Base-by-base conservation (phyloP, 768 basidiomycete species). In the Polyporus arcularius region DNA sequence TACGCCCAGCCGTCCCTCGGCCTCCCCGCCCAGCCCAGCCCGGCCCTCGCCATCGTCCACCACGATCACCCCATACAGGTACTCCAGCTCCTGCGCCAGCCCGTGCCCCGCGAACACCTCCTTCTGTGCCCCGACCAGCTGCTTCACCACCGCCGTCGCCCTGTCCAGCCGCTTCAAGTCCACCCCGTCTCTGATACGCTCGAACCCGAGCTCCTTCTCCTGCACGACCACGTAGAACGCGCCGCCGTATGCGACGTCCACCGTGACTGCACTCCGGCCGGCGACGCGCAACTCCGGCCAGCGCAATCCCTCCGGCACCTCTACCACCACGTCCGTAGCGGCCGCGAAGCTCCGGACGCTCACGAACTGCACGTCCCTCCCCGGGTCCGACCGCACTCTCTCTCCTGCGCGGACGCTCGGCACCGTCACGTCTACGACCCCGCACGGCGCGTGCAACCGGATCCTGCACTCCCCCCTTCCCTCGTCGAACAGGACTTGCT, bases 181-280 rank as follows among this genome's bases (percentile, higher is more conserved):
- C 5, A 53, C 58, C 15, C 71, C 31, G 9, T 51, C 57, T 11
- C 56, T 18, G 35, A 57, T 31, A 18, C 52, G 50, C 14, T 65
- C 58, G 58, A 77, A 78, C 8, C 77, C 77, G 26, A 78, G 71
- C 63, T 72, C 74, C 26, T 58, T 41, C 7, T 71, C 73, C 2
- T 70, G 65, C 9, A 77, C 76, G 49, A 78, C 68, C 16, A 70
- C 76, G 61, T 78, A 78, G 70, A 75, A 78, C 32, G 77, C 76
- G 6, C 77, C 77, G 26, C 76, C 77, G 46, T 74, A 78, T 30
- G 74, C 70, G 53, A 78, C 65, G 60, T 77, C 75, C 4, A 77
- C 63, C 28, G 40, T 63, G 12, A 78, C 70, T 35, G 26, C 4
- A 38, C 52, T 52, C 49, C 60, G 61, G 16, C 59, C 55, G 3